Evolutionary conservation across 306 rosid species (phyloP), one percentile per base, ranked within the genome.

Genomic region (Castanopsis chinensis): DNA sequence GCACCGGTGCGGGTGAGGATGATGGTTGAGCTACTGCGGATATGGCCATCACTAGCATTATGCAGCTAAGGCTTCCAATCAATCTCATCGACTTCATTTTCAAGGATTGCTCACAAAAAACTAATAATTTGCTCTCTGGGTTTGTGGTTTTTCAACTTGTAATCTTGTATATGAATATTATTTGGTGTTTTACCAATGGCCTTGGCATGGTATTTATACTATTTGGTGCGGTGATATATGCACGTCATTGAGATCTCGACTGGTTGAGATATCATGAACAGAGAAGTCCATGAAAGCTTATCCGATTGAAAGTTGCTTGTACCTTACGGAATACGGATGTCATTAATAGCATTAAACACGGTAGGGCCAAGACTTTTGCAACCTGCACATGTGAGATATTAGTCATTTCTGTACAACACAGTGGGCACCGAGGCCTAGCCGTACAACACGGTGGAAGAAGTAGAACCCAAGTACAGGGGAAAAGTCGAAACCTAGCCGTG

Each of bases 41-140:
- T 3, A 63, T 75, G 35, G 91, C 78, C 65, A 82, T 78, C 59
- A 78, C 33, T 19, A 79, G 59, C 79, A 78, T 61, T 33, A 78
- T 5, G 79, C 33, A 69, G 77, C 69, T 67, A 14, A 87, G 71
- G 74, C 69, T 73, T 37, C 33, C 58, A 5, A 72, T 75, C 30
- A 21, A 28, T 82, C 6, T 76, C 71, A 27, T 72, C 21, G 74
- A n/a, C 87, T 79, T 76, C 72, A 4, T 71, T 52, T 58, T n/a
- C 30, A 4, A 58, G 6, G 3, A 21, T 56, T 19, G 41, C 30
- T 3, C 19, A 41, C 51, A 43, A 43, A n/a, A 14, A 21, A 54
- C n/a, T n/a, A 43, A 9, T 4, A 43, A 43, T 21, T 57, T 20
- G 23, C 12, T 58, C 21, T 58, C 64, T 58, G 64, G 28, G 9